These are phyloP conservation scores for Rhizoctonia solani DNA, from an alignment of 1,284 basidiomycete genomes.

Conservation along the genomic window DNA sequence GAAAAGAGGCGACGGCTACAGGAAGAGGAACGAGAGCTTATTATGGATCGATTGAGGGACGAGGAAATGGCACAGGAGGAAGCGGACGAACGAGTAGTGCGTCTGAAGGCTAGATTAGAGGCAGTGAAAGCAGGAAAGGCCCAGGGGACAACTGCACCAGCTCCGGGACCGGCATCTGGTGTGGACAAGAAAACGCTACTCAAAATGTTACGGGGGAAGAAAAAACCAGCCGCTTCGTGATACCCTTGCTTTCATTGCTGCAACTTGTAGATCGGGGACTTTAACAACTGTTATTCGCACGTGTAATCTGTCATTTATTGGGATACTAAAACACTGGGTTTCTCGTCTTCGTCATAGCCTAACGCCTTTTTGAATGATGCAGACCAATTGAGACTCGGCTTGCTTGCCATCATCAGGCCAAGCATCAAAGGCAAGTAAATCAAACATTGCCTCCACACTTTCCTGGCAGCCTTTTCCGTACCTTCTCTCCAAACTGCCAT, in stretches of 20 bases:
- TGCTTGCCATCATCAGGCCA: conserved; percentile 78
- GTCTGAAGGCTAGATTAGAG: conserved; percentile 67
- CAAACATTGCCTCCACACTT: conserved; percentile 80
- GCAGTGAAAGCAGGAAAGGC: conserved; percentile 47
- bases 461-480: conserved; percentile 80
- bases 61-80: conserved; percentile 83
- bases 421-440: conserved; percentile 93
- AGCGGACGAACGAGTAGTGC: conserved; percentile 70
- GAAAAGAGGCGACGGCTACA: conserved; percentile 55
- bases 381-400: conserved; percentile 28
- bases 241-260: background rate
- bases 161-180: conserved; percentile 1
- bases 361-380: conserved; percentile 10
- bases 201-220: conserved; percentile 29
- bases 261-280: background rate
- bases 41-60: conserved; percentile 78
- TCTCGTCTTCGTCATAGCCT: conserved; percentile 16
- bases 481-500: conserved; percentile 70
- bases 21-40: conserved; percentile 74
- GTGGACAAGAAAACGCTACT: conserved; percentile 25
- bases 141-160: background rate
- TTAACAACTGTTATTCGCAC: background rate
- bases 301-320: conserved; percentile 23
- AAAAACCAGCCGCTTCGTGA: conserved; percentile 26
- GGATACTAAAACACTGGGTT: background rate